Evolutionary conservation across 2,329 filamentous ascomycete genomes (phyloP), one percentile per base, ranked within the genome.

Genomic region (Corniculantispora saksenae): DNA sequence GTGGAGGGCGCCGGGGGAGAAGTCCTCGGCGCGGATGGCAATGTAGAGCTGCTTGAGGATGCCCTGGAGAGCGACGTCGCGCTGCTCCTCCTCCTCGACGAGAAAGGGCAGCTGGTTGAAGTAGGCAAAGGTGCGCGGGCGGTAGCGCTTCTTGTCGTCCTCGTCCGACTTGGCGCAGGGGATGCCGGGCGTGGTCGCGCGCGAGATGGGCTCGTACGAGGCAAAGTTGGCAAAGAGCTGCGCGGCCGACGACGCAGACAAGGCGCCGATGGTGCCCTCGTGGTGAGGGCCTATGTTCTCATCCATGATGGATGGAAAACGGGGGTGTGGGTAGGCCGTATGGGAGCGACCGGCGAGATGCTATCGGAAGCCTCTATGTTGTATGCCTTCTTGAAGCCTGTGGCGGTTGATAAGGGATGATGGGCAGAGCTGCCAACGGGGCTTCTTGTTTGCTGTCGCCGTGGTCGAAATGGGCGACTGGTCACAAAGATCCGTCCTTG

Each of bases 41-140:
- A 97, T 92, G 77, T 97, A 98, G 35, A 99, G 89, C 74, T 97
- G 92, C 76, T 94, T 95, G 70, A 98, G 84, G 71, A 97, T 98
- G 75, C 93, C 92, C 54, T 90, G 85, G 55, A 99, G 82, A 67
- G 94, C 93, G 59, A 84, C 85, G 75, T 96, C 89, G 68, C 94
- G 87, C 78, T 93, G 86, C 40, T 83, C 76, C 68, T 94, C 91
- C 74, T 91, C 88, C 78, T 99, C 96, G 64, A 94, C 90, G 65
- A 88, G 80, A 75, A 98, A 99, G 43, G 96, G 96, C 59, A 99
- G 86, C 74, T 95, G 91, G 70, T 89, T 85, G 77, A 94, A 93
- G 82, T 99, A 99, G 67, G 92, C 93, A 76, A 95, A 99, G 32
- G 95, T 97, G 67, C 95, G 89, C 43, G 93, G 92, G 60, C 94